phyloP scores from a whole-genome alignment of 257 asterid genomes.

The Solanum chiquidenum region DNA sequence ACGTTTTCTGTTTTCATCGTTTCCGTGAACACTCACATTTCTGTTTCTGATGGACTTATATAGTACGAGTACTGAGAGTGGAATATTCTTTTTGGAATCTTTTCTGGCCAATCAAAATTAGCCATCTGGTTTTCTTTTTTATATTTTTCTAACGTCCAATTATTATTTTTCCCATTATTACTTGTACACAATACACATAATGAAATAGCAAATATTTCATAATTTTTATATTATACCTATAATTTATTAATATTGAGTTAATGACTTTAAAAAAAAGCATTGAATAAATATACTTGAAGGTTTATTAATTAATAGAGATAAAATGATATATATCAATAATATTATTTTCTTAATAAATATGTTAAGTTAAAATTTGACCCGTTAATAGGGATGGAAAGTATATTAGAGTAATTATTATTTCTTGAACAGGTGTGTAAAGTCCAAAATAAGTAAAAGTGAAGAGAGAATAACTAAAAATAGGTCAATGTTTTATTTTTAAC shows the following conservation, averaged over 20 bases:
- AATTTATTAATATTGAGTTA: background rate
- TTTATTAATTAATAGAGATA: too few relatives aligned
- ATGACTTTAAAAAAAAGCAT: too few relatives aligned
- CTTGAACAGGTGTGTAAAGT: background rate
- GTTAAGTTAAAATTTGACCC: too few relatives aligned
- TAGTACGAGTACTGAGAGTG: background rate
- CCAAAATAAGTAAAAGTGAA: too few relatives aligned
- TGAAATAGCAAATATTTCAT: background rate
- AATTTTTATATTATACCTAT: background rate
- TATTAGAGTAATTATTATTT: too few relatives aligned
- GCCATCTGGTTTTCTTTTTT: background rate
- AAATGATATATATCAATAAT: too few relatives aligned
- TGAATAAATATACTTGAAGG: too few relatives aligned
- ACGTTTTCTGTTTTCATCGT: background rate
- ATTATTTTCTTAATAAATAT: too few relatives aligned
- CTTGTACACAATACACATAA: background rate
- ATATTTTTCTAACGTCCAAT: too few relatives aligned
- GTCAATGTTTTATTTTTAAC: too few relatives aligned
- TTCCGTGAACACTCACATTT: background rate
- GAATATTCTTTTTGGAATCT: background rate
- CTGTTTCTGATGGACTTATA: background rate
- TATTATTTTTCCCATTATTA: background rate
- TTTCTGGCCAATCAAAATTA: background rate
- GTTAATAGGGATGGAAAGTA: too few relatives aligned
- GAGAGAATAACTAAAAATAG: background rate